Evolutionary conservation across 2,329 filamentous ascomycete genomes (phyloP), one percentile per base, ranked within the genome.

Genomic region (Colletotrichum tabaci): DNA sequence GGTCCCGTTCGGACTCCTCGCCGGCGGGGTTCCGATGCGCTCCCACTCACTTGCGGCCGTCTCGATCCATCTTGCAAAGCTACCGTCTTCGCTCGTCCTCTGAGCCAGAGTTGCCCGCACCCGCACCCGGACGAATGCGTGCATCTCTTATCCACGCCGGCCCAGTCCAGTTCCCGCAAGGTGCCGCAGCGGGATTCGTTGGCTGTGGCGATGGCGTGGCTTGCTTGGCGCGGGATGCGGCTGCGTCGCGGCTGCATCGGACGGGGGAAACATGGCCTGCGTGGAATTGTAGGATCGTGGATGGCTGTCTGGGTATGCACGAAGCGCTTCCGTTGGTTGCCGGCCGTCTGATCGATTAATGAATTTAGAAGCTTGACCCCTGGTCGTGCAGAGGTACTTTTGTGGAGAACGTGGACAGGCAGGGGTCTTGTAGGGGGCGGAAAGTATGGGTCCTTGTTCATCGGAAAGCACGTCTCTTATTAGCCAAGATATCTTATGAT

Each of bases 321-420:
- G 44, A 38, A 8, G 23, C 4, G 3, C 35, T 49, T 50, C n/a
- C 35, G 53, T 53, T 52, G 61, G 61, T 9, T n/a, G 47, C 5
- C n/a, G n/a, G 15, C 21, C 58, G 30, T 40, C 26, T 38, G 18
- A 9, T 42, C 42, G 57, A 61, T 64, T 68, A 40, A 60, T 44
- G 67, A 62, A 57, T 67, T 58, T 67, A 67, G 64, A 71, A 67
- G 42, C 67, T 67, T 62, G 52, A 58, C 44, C 67, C 30, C 63
- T 57, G 42, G 56, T 38, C 26, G 40, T 50, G 15, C 9, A 38
- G 8, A 38, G 35, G 35, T 35, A 35, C 4, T 21, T 38, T 35
- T 66, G 55, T 66, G 62, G 30, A 35, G 53, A 55, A n/a, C 8
- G 23, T 9, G n/a, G 30, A 13, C 7, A 40, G 35, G 1, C 2